Conservation (phyloP, 2,329 filamentous ascomycete genomes). For the Emericellopsis atlantica region DNA sequence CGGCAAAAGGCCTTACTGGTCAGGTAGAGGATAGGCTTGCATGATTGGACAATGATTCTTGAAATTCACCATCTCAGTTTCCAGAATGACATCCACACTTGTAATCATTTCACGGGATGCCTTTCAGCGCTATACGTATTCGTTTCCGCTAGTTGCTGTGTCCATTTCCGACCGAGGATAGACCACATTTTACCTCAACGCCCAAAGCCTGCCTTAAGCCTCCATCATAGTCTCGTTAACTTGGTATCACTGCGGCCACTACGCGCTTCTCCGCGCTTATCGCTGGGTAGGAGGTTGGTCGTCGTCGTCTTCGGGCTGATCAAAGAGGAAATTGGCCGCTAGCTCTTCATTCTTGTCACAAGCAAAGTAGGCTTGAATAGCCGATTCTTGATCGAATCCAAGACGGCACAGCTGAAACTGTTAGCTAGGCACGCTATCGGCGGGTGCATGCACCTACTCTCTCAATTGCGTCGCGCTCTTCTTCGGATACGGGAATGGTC, state of each 20-base stretch:
- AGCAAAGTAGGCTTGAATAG: constrained; percentile 96
- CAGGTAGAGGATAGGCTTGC: too few species aligned
- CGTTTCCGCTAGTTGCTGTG: too few species aligned
- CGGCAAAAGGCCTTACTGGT: background rate
- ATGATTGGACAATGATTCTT: too few species aligned
- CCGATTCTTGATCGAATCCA: constrained; percentile 83
- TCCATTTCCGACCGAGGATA: too few species aligned
- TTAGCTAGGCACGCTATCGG: background rate
- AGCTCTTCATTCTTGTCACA: constrained; percentile 99
- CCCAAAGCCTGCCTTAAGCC: background rate
- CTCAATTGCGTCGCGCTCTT: constrained; percentile 95
- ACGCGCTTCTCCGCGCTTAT: too few species aligned
- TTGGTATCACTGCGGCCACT: too few species aligned
- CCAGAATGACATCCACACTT: too few species aligned
- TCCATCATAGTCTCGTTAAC: background rate
- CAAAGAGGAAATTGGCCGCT: constrained; percentile 95
- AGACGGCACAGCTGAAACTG: constrained; percentile 65
- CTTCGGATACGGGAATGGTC: constrained; percentile 82
- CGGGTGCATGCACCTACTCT: constrained; percentile 44
- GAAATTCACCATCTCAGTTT: too few species aligned
- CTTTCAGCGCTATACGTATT: too few species aligned
- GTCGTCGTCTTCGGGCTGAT: constrained; percentile 82
- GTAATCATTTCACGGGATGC: too few species aligned
- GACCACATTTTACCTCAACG: too few species aligned
- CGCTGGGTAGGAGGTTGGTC: constrained; percentile 22